Percentiles rank a stretch among this genome's conserved stretches.
Evolutionary conservation across 192 early-diverging fungal genomes (phyloP).

Genomic region (Rhizoclosmatium sp.): DNA sequence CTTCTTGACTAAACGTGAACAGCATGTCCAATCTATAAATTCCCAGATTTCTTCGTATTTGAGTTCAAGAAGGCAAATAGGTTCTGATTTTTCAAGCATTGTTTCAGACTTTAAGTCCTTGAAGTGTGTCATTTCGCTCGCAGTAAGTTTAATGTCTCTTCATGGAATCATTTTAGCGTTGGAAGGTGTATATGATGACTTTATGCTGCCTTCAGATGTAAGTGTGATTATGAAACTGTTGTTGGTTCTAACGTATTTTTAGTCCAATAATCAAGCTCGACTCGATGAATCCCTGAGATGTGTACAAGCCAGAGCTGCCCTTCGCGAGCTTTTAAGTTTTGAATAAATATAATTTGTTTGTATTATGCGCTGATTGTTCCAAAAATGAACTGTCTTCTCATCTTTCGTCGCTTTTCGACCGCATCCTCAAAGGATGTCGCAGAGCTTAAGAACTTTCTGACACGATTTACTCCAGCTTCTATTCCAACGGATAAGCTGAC

Average conservation of each 20-base stretch:
- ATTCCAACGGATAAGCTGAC: conserved; percentile 19
- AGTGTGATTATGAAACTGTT: conserved; percentile 11
- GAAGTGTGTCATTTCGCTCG: conserved; percentile 9
- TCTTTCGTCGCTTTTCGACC: no score
- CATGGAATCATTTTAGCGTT: conserved; percentile 45
- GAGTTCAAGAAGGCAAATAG: conserved; percentile 21
- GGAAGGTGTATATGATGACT: conserved; percentile 44
- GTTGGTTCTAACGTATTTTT: background rate
- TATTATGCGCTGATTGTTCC: no score
- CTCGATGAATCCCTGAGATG: conserved; percentile 42
- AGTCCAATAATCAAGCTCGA: conserved; percentile 31
- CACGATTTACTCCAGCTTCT: background rate
- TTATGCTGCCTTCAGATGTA: conserved; percentile 38
- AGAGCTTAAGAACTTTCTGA: conserved; percentile 4
- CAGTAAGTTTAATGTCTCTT: conserved; percentile 37
- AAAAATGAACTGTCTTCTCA: no score
- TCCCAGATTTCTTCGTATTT: conserved; percentile 40
- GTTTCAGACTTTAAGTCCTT: background rate
- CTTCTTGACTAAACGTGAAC: conserved; percentile 43
- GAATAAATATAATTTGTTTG: background rate
- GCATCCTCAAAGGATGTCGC: no score
- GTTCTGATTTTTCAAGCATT: conserved; percentile 13
- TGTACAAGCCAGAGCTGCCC: conserved; percentile 25
- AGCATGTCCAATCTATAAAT: conserved; percentile 42
- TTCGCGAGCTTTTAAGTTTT: conserved; percentile 17